Evolutionary conservation across 2,329 filamentous ascomycete genomes (phyloP).

Genomic region (Cryphonectria naterciae): DNA sequence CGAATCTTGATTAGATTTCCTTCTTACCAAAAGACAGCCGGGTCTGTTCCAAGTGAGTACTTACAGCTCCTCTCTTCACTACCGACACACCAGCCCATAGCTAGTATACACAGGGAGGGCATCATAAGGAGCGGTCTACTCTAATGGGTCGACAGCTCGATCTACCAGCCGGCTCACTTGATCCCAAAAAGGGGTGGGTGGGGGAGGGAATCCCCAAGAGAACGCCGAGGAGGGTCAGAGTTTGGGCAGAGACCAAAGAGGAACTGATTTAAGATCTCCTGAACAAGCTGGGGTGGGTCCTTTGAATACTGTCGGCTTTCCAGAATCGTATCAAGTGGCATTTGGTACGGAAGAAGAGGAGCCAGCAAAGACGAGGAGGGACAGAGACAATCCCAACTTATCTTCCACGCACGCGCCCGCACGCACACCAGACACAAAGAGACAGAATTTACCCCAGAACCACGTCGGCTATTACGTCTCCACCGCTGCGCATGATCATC

Average conservation of each 20-base stretch:
- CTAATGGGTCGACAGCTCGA: not conserved
- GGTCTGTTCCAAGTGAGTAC: not conserved
- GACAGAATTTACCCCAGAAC: not conserved
- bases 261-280: not conserved
- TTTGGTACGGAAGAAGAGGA: not conserved
- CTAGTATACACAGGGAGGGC: not conserved
- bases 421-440: not conserved
- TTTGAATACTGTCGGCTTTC: not conserved
- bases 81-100: not conserved
- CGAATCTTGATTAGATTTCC: not conserved
- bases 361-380: not conserved
- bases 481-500: not conserved
- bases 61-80: not conserved
- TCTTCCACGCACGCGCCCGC: not conserved
- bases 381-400: not conserved
- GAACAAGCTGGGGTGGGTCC: not conserved
- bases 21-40: not conserved
- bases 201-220: not conserved
- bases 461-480: not conserved
- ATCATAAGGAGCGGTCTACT: not conserved
- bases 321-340: not conserved
- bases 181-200: not conserved
- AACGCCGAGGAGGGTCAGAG: too few relatives aligned
- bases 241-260: not conserved
- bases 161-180: not conserved